Evolutionary conservation across 768 basidiomycete genomes (phyloP).

Genomic region (Mrakia hoshinonis): DNA sequence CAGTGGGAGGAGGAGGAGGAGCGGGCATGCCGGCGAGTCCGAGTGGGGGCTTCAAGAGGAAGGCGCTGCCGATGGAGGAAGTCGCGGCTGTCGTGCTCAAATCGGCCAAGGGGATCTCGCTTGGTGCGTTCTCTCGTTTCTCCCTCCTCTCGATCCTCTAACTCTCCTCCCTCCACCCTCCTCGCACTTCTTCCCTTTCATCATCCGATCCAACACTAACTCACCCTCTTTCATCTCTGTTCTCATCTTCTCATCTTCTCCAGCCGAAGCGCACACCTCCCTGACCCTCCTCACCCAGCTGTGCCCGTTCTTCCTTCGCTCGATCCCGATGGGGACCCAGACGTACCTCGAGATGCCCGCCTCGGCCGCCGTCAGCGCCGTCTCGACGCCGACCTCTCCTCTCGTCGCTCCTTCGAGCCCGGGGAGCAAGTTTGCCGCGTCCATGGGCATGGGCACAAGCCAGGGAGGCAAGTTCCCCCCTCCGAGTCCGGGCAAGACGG

Average conservation of each 20-base stretch:
- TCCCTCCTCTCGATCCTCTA: not conserved
- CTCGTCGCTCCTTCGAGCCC: conserved; percentile 17
- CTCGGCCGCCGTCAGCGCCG: not conserved
- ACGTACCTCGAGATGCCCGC: conserved; percentile 42
- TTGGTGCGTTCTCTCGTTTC: conserved; percentile 32
- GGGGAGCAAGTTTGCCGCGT: conserved; percentile 27
- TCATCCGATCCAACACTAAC: not conserved
- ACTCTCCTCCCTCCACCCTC: not conserved
- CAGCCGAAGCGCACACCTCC: conserved; percentile 40
- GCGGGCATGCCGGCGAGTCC: too few species aligned
- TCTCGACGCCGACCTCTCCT: not conserved
- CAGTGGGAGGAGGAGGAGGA: too few species aligned
- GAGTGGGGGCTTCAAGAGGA: conserved; percentile 31
- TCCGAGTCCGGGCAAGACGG: conserved; percentile 35
- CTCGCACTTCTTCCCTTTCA: not conserved
- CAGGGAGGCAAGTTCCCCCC: too few species aligned
- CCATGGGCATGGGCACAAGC: too few species aligned
- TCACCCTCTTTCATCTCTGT: not conserved
- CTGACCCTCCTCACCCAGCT: conserved; percentile 37
- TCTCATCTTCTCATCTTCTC: too few species aligned
- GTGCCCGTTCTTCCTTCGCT: conserved; percentile 40
- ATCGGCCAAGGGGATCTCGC: conserved; percentile 41
- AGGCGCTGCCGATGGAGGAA: conserved; percentile 39
- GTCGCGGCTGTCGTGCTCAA: conserved; percentile 41
- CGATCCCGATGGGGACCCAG: conserved; percentile 36